These are phyloP conservation scores for Zymoseptoria passerinii DNA, from an alignment of 2,329 filamentous ascomycete species.

Conservation along the genomic window DNA sequence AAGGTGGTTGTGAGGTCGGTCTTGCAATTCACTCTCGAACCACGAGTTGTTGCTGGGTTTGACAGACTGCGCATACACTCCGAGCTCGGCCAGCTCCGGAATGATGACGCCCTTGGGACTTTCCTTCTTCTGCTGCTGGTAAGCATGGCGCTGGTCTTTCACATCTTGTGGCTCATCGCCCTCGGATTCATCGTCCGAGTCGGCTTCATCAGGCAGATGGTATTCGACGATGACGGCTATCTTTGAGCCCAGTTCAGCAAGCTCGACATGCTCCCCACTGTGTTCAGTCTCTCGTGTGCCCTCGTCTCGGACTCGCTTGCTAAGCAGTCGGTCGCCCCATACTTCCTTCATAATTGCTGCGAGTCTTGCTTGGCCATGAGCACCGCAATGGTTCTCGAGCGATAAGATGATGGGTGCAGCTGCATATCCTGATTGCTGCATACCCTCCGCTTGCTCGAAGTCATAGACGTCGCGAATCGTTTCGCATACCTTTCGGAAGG, in stretches of 20 bases:
- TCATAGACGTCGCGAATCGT: constrained; percentile 56
- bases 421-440: constrained; percentile 32
- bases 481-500: constrained; percentile 58
- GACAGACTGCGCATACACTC: constrained; percentile 62
- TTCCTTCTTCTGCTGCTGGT: constrained; percentile 47
- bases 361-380: constrained; percentile 52
- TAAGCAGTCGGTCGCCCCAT: constrained; percentile 53
- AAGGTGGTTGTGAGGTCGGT: constrained; percentile 53
- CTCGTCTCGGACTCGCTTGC: constrained; percentile 48
- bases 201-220: constrained; percentile 48
- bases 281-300: constrained; percentile 49
- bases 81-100: constrained; percentile 56
- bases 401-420: constrained; percentile 56
- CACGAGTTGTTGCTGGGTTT: constrained; percentile 60
- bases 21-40: constrained; percentile 45
- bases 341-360: constrained; percentile 58
- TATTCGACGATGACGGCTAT: constrained; percentile 62
- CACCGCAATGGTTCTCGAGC: constrained; percentile 58
- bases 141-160: constrained; percentile 45
- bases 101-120: constrained; percentile 45
- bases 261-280: constrained; percentile 46
- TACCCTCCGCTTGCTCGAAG: constrained; percentile 43
- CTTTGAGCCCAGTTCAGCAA: constrained; percentile 53
- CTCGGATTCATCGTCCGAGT: constrained; percentile 33
- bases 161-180: constrained; percentile 25